Conservation (phyloP, 2,329 filamentous ascomycete species). For the Diaporthe sp. region DNA sequence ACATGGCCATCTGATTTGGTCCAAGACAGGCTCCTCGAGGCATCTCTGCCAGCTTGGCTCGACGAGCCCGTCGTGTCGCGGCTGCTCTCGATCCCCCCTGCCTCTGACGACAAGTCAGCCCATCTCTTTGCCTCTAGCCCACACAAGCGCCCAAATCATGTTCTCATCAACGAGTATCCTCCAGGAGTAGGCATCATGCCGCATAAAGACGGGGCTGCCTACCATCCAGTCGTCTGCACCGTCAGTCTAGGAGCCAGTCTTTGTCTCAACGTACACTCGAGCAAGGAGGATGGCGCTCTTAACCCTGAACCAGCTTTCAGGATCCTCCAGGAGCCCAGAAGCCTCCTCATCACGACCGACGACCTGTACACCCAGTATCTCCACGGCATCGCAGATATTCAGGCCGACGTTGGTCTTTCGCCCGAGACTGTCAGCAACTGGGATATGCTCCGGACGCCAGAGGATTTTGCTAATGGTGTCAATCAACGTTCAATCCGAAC, state of each 20-base stretch:
- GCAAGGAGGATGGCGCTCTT: slow-evolving; percentile 71
- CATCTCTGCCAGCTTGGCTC: slow-evolving; percentile 83
- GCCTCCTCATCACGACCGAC: slow-evolving; percentile 79
- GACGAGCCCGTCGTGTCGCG: slow-evolving; percentile 76
- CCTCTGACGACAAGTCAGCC: slow-evolving; percentile 41
- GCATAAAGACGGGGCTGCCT: slow-evolving; percentile 92
- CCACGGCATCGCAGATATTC: slow-evolving; percentile 79
- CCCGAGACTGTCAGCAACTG: slow-evolving; percentile 78
- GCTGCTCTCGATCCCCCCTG: slow-evolving; percentile 63
- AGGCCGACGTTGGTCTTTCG: slow-evolving; percentile 75
- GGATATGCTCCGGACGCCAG: slow-evolving; percentile 69
- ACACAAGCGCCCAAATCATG: slow-evolving; percentile 86
- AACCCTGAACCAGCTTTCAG: slow-evolving; percentile 64
- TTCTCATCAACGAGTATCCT: slow-evolving; percentile 92
- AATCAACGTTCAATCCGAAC: slow-evolving; percentile 73
- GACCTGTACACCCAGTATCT: slow-evolving; percentile 78
- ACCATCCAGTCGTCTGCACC: slow-evolving; percentile 90
- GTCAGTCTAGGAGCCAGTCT: slow-evolving; percentile 85
- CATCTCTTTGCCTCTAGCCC: slow-evolving; percentile 73
- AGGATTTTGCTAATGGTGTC: slow-evolving; percentile 62
- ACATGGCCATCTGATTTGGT: slow-evolving; percentile 90
- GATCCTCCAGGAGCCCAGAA: slow-evolving; percentile 87
- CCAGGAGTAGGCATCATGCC: slow-evolving; percentile 96
- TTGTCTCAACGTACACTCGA: slow-evolving; percentile 82
- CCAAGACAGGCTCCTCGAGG: slow-evolving; percentile 80